Percentiles rank a stretch among this genome's conserved stretches.
Conservation (phyloP, 2,329 filamentous ascomycete genomes). For the Neofusicoccum sp. region DNA sequence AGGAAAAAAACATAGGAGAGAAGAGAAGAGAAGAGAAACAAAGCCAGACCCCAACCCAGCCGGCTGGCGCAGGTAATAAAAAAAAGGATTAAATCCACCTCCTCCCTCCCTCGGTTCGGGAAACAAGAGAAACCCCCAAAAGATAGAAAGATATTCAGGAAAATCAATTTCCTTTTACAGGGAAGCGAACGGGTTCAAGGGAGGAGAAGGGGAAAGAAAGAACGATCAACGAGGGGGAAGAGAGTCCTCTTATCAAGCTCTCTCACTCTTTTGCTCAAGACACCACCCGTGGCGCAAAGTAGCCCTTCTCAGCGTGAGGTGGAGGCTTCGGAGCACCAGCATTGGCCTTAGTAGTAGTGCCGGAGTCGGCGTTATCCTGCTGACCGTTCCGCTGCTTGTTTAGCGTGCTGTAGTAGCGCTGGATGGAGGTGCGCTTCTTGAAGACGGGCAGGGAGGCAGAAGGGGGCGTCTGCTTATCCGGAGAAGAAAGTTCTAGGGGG, state of each 20-base stretch:
- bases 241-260: background rate
- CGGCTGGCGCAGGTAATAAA: too few species aligned
- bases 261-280: background rate
- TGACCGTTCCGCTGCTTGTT: background rate
- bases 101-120: too few species aligned
- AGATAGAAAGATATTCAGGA: too few species aligned
- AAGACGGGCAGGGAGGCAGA: background rate
- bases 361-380: background rate
- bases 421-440: slow-evolving; percentile 4
- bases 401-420: slow-evolving; percentile 12
- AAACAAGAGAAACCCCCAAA: too few species aligned
- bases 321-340: background rate
- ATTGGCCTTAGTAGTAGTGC: background rate
- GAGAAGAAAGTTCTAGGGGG: background rate
- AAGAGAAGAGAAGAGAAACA: too few species aligned
- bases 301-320: background rate
- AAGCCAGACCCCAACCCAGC: too few species aligned
- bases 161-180: background rate
- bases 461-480: background rate
- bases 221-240: background rate
- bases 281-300: background rate
- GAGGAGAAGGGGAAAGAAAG: background rate
- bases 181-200: background rate
- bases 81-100: too few species aligned
- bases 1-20: too few species aligned